Conservation (phyloP, 371 early-diverging fungal genomes). For the Chytridium lagenaria region DNA sequence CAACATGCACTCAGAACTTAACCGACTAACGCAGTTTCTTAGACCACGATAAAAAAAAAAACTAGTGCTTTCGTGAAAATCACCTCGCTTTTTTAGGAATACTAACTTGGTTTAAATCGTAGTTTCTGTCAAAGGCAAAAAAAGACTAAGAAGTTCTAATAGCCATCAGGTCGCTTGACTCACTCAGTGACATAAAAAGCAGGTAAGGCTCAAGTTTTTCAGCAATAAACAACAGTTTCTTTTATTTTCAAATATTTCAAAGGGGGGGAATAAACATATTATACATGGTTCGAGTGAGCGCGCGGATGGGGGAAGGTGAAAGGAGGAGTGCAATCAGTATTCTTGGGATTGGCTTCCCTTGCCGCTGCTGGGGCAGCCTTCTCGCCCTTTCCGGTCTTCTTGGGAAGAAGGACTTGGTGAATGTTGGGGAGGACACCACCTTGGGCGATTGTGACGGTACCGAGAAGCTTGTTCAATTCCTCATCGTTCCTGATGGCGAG, state of each 20-base stretch:
- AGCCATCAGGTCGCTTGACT: no score
- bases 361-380: slow-evolving; percentile 1
- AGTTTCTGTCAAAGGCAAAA: no score
- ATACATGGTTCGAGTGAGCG: no score
- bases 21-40: no score
- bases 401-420: slow-evolving; percentile 53
- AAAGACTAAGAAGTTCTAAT: no score
- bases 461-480: slow-evolving; percentile 94
- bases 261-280: background rate
- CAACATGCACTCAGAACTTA: no score
- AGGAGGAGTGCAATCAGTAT: background rate
- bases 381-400: slow-evolving; percentile 32
- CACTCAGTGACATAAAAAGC: no score
- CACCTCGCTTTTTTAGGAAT: no score
- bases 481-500: slow-evolving; percentile 96
- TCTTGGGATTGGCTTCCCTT: background rate
- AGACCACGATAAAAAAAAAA: no score
- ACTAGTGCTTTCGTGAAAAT: no score
- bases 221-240: background rate
- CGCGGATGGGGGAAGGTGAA: background rate
- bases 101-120: no score
- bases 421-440: slow-evolving; percentile 62
- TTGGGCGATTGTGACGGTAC: slow-evolving; percentile 76
- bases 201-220: no score
- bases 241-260: background rate